These are phyloP conservation scores for Erodium trifolium DNA, from an alignment of 441 rosid genomes.

Conservation along the genomic window DNA sequence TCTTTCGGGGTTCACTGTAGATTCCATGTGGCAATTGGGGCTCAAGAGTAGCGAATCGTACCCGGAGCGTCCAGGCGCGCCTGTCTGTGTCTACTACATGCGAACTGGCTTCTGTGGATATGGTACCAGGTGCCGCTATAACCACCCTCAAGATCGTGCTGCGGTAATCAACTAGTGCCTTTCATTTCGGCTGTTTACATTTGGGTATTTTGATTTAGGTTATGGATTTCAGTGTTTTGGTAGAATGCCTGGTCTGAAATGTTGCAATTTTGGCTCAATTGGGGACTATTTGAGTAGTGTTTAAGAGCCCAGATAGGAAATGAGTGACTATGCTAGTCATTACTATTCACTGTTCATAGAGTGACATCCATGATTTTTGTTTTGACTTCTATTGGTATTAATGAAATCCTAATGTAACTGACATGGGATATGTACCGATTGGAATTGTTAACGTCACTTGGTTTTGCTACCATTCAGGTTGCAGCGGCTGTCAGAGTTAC, in stretches of 20 bases:
- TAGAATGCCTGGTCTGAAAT: not conserved
- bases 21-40: conserved; percentile 77
- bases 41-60: conserved; percentile 40
- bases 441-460: not conserved
- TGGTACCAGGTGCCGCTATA: conserved; percentile 74
- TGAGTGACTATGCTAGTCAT: not conserved
- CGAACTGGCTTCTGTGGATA: conserved; percentile 84
- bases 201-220: conserved; percentile 4
- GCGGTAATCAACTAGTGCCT: conserved; percentile 32
- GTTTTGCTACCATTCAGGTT: conserved; percentile 43
- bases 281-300: not conserved
- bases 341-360: not conserved
- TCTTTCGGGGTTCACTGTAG: conserved; percentile 29
- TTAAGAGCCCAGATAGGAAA: not conserved
- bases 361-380: not conserved
- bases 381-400: not conserved
- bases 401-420: not conserved
- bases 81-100: conserved; percentile 92
- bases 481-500: conserved; percentile 86
- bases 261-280: not conserved
- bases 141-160: conserved; percentile 86
- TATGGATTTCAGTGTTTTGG: not conserved
- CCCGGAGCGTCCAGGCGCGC: conserved; percentile 68
- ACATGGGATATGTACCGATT: not conserved
- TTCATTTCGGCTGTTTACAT: not conserved